Evolutionary conservation across 129 eudicot species (phyloP).

Genomic region (Chrysanthemum seticuspe): DNA sequence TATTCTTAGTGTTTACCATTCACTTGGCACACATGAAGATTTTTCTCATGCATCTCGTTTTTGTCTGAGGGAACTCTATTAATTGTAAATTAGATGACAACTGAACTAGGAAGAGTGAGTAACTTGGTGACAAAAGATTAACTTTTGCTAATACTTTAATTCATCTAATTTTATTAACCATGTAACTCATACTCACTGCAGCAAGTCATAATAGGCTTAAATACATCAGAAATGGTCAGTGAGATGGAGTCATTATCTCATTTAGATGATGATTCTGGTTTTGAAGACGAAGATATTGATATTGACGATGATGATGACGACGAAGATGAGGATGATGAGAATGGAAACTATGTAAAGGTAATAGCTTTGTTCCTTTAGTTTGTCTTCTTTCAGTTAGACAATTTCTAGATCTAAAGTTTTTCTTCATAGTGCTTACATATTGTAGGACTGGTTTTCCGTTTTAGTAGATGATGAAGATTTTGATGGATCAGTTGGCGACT

Average conservation of each 20-base stretch:
- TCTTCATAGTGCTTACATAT: constrained; percentile 17
- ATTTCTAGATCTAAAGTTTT: constrained; percentile 3
- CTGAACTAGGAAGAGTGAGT: background rate
- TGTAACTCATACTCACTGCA: constrained; percentile 40
- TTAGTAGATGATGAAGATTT: constrained; percentile 62
- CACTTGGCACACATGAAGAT: background rate
- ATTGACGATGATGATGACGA: constrained; percentile 48
- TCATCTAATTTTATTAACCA: constrained; percentile 23
- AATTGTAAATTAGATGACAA: background rate
- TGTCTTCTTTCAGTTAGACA: constrained; percentile 14
- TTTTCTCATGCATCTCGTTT: background rate
- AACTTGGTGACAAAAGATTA: background rate
- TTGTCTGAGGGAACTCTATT: background rate
- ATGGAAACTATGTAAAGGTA: constrained; percentile 50
- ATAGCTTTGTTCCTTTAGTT: constrained; percentile 11
- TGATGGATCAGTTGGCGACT: constrained; percentile 69
- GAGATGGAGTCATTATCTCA: constrained; percentile 61
- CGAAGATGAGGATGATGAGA: constrained; percentile 49
- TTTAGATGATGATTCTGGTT: constrained; percentile 49
- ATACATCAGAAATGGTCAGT: constrained; percentile 64
- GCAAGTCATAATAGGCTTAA: constrained; percentile 86
- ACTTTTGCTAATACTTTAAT: background rate
- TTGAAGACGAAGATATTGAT: constrained; percentile 68
- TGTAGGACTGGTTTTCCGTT: constrained; percentile 73
- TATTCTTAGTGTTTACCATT: background rate